Conservation (phyloP, 805 yeast species). For the Saccharomycopsis synnaedendra region DNA sequence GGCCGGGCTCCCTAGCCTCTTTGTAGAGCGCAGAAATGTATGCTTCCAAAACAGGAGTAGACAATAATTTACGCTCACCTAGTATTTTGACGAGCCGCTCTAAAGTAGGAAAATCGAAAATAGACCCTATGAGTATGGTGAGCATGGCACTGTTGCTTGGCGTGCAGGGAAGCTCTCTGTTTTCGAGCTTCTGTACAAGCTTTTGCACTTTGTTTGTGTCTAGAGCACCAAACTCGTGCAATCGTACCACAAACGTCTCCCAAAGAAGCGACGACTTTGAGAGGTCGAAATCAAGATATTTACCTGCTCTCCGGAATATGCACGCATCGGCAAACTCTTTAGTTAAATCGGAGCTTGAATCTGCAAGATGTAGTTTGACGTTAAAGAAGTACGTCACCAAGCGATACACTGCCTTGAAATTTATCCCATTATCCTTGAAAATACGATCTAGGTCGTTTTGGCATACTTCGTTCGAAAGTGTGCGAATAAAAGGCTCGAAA, state of each 20-base stretch:
- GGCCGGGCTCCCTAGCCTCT: neutral
- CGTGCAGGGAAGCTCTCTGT: slow-evolving; percentile 1
- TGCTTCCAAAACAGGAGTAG: neutral
- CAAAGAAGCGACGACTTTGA: slow-evolving; percentile 4
- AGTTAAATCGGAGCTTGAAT: too few species aligned
- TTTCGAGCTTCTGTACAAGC: slow-evolving; percentile 3
- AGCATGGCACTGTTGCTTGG: slow-evolving; percentile 3
- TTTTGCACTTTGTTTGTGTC: neutral
- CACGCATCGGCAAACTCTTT: too few species aligned
- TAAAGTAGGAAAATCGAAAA: slow-evolving; percentile 2
- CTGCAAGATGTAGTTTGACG: too few species aligned
- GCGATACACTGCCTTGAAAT: neutral
- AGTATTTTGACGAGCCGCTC: neutral
- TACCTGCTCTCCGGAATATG: too few species aligned
- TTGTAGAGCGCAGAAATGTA: neutral
- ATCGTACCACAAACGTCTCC: slow-evolving; percentile 5
- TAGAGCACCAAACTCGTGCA: slow-evolving; percentile 1
- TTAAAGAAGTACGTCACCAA: slow-evolving; percentile 5
- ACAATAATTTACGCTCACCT: slow-evolving; percentile 1
- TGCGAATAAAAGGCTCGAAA: slow-evolving; percentile 5
- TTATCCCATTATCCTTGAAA: slow-evolving; percentile 1
- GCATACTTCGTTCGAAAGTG: neutral
- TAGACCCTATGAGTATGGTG: neutral
- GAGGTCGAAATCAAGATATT: neutral
- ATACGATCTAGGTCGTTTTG: neutral